Evolutionary conservation across 2,329 filamentous ascomycete genomes (phyloP), one percentile per base, ranked within the genome.

Genomic region (Uncinocarpus reesii): DNA sequence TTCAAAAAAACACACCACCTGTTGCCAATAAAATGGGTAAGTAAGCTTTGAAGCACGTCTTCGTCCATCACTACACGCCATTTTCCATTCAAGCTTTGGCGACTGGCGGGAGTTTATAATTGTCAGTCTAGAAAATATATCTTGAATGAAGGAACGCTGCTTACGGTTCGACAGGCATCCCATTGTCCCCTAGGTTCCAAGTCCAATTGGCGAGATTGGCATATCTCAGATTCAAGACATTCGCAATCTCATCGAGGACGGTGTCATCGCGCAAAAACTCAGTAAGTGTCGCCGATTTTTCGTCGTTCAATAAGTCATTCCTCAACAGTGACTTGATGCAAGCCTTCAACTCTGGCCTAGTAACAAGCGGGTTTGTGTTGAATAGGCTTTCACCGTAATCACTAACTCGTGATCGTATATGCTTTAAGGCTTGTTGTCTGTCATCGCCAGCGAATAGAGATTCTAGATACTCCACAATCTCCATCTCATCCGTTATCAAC

Each of bases 41-140:
- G 70, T 10, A 71, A 65, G n/a, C 67, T 63, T 52, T 72, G 68
- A 13, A 72, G 56, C 8, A 71, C 63, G 42, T 72, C 69, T 47
- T 72, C 68, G 48, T 72, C 68, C 59, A 70, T 67, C 64, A 69
- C 69, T 45, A 71, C 68, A 1, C 67, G 62, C 50, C 70, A 71
- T 49, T 69, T 71, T 1, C 70, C 69, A 45, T 71, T 71, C 20
- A 68, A 52, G 29, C 69, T 65, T 31, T 63, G 65, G 7, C 67
- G 65, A 21, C 53, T 55, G 42, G 15, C 15, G 6, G 18, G 28
- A 20, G 1, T 13, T 42, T 40, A 42, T 21, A 21, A 24, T 15
- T n/a, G 26, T 1, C n/a, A 31, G 7, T 18, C 16, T 10, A 42
- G 16, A 5, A 34, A 26, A 31, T 1, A 4, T 4, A 26, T 35